Evolutionary conservation across 768 basidiomycete species (phyloP).

Genomic region (Tylopilus rubrobrunneus): DNA sequence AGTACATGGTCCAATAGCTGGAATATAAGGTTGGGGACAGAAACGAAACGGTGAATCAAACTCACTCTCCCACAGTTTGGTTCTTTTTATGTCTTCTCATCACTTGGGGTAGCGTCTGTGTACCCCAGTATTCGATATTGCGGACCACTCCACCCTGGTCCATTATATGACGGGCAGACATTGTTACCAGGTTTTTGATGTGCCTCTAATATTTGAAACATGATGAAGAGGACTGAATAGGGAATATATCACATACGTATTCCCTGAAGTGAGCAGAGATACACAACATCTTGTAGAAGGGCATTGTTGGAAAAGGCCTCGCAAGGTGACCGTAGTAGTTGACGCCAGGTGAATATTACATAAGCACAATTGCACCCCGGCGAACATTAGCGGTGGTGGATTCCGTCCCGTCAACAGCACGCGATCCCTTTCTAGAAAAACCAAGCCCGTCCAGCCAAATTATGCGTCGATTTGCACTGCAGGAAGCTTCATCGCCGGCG

Average conservation of each 20-base stretch:
- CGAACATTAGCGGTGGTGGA: background rate
- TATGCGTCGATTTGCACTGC: background rate
- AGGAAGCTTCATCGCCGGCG: background rate
- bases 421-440: background rate
- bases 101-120: slow-evolving; percentile 64
- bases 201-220: slow-evolving; percentile 44
- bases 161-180: slow-evolving; percentile 69
- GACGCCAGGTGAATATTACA: background rate
- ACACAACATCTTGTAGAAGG: slow-evolving; percentile 84
- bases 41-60: slow-evolving; percentile 18
- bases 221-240: background rate
- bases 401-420: background rate
- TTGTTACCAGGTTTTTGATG: slow-evolving; percentile 70
- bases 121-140: slow-evolving; percentile 72
- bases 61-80: slow-evolving; percentile 73
- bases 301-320: slow-evolving; percentile 47
- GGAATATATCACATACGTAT: slow-evolving; percentile 51
- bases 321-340: background rate
- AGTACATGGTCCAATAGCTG: slow-evolving; percentile 90
- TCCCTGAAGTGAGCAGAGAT: slow-evolving; percentile 71
- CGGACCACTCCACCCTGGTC: slow-evolving; percentile 78
- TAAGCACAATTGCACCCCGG: background rate
- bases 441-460: background rate
- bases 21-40: slow-evolving; percentile 3
- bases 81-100: slow-evolving; percentile 62